Conservation (phyloP, 169 alveolate species). For the Plasmodium gonderi region DNA sequence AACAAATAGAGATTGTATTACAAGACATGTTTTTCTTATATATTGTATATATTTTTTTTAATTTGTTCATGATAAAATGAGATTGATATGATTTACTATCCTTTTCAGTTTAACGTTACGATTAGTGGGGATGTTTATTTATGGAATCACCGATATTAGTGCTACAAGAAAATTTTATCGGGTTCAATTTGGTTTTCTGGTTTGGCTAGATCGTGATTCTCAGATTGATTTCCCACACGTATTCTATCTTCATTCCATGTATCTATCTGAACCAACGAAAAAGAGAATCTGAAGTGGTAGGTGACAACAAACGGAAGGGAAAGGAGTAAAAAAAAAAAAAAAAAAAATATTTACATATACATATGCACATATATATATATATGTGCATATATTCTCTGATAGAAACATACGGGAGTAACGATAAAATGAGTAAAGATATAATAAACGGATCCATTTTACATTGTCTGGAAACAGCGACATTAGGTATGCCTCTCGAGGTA, state of each 20-base stretch:
- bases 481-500: slow-evolving; percentile 87
- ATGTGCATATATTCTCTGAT: not conserved
- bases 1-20: no score
- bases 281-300: no score
- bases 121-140: not conserved
- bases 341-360: not conserved
- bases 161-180: not conserved
- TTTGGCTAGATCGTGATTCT: no score
- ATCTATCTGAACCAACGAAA: no score
- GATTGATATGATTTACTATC: no score
- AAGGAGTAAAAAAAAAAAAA: not conserved
- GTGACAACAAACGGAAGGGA: not conserved
- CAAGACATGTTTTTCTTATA: no score
- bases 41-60: no score
- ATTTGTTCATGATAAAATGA: no score
- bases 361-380: not conserved
- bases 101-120: not conserved
- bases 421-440: slow-evolving; percentile 48
- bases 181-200: no score
- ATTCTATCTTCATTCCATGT: no score
- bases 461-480: slow-evolving; percentile 83
- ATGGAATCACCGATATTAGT: not conserved
- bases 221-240: no score
- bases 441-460: slow-evolving; percentile 81
- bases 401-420: not conserved